These are phyloP conservation scores for Tolypocladium endophyticum DNA, from an alignment of 2,329 filamentous ascomycete species.

Conservation along the genomic window DNA sequence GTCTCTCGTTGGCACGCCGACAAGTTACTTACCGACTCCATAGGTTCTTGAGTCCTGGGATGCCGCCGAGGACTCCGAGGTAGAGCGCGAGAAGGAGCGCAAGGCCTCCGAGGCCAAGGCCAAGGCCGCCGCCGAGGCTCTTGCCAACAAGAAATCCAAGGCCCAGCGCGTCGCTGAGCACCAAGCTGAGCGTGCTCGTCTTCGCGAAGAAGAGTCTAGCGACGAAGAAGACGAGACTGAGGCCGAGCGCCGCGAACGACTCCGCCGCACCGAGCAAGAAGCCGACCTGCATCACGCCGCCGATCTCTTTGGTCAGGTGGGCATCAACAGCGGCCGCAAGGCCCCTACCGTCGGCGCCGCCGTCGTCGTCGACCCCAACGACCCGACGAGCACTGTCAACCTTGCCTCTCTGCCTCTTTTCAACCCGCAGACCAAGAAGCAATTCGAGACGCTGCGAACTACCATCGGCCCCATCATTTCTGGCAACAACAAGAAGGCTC, in stretches of 20 bases:
- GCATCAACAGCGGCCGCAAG: conserved; percentile 56
- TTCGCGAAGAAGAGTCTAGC: conserved; percentile 42
- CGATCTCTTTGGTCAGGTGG: conserved; percentile 75
- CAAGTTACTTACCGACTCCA: not conserved
- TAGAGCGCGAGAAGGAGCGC: conserved; percentile 87
- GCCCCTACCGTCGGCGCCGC: conserved; percentile 51
- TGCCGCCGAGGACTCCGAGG: conserved; percentile 91
- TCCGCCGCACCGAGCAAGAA: conserved; percentile 74
- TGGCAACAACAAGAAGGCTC: conserved; percentile 72
- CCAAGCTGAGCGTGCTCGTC: conserved; percentile 48
- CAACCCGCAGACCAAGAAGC: conserved; percentile 76
- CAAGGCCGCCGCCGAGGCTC: conserved; percentile 79
- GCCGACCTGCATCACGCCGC: conserved; percentile 82
- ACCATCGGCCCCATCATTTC: conserved; percentile 70
- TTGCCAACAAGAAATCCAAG: conserved; percentile 85
- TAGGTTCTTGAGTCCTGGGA: conserved; percentile 96
- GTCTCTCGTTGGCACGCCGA: not conserved
- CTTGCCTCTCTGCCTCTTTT: conserved; percentile 73
- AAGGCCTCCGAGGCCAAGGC: conserved; percentile 79
- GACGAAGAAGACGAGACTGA: conserved; percentile 60
- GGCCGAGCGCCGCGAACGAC: conserved; percentile 60
- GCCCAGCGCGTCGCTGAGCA: conserved; percentile 75
- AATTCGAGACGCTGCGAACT: conserved; percentile 72
- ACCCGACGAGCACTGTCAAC: conserved; percentile 73
- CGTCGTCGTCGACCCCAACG: conserved; percentile 59